phyloP scores from a whole-genome alignment of 2,329 filamentous ascomycete genomes.

The Trichophyton benhamiae region DNA sequence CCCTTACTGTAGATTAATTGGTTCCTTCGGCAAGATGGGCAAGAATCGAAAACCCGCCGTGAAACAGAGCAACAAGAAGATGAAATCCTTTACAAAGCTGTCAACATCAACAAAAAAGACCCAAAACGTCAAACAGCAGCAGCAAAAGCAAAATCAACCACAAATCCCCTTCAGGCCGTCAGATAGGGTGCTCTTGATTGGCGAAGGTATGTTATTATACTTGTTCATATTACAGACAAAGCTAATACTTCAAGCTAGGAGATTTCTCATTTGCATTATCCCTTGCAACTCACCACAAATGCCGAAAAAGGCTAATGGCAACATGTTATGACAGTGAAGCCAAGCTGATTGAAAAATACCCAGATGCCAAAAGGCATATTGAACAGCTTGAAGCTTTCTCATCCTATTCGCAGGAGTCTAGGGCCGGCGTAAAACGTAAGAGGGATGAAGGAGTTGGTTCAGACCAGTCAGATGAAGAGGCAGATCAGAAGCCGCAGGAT shows the following conservation, averaged over 20 bases:
- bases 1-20: not conserved
- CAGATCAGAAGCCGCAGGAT: not conserved
- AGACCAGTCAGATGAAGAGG: conserved; percentile 1
- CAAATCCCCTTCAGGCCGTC: conserved; percentile 30
- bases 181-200: conserved; percentile 34
- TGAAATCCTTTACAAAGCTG: conserved; percentile 19
- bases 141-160: conserved; percentile 18
- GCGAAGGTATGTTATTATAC: conserved; percentile 29
- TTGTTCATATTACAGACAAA: not conserved
- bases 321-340: conserved; percentile 36
- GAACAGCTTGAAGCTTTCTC: conserved; percentile 25
- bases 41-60: conserved; percentile 17
- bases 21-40: conserved; percentile 13
- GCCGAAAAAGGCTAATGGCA: conserved; percentile 27
- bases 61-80: conserved; percentile 17
- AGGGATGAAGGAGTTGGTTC: conserved; percentile 9
- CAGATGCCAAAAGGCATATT: conserved; percentile 52
- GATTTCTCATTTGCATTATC: conserved; percentile 39
- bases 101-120: conserved; percentile 14
- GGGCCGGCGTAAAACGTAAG: conserved; percentile 14
- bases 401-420: not conserved
- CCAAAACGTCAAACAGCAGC: not conserved
- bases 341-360: conserved; percentile 57
- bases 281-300: conserved; percentile 30
- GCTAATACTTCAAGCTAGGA: conserved; percentile 18